phyloP scores from a whole-genome alignment of 2,329 filamentous ascomycete species.

The Arthrinium phaeospermum region DNA sequence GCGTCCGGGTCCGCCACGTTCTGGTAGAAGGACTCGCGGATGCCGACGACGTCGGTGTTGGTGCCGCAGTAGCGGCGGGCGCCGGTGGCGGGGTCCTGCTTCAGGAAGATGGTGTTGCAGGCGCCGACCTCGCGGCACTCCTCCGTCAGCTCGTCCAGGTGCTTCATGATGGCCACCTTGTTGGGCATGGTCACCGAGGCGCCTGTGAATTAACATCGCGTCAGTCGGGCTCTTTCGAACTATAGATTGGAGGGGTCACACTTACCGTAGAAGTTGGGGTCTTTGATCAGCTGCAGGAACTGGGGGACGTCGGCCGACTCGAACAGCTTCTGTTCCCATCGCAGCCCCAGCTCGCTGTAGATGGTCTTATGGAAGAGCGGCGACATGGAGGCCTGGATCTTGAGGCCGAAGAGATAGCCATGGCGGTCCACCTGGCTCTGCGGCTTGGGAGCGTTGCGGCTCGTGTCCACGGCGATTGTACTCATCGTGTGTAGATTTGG shows the following conservation, averaged over 20 bases:
- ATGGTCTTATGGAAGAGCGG: constrained; percentile 60
- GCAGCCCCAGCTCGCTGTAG: constrained; percentile 55
- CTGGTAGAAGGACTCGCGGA: constrained; percentile 72
- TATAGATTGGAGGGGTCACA: neutral
- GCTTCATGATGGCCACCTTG: constrained; percentile 76
- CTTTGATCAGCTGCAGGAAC: constrained; percentile 57
- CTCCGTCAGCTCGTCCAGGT: constrained; percentile 75
- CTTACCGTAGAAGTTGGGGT: constrained; percentile 67
- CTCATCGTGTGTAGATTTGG: neutral
- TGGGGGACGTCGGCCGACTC: constrained; percentile 56
- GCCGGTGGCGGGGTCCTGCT: constrained; percentile 46
- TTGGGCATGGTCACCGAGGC: constrained; percentile 84
- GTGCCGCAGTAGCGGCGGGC: constrained; percentile 68
- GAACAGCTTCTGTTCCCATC: constrained; percentile 58
- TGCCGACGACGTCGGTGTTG: constrained; percentile 82
- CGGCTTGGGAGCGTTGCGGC: neutral
- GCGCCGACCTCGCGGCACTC: constrained; percentile 77
- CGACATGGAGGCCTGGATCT: constrained; percentile 60
- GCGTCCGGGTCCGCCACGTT: constrained; percentile 54
- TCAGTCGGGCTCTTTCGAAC: neutral
- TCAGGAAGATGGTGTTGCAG: constrained; percentile 79
- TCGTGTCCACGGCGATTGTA: neutral
- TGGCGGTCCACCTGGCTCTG: constrained; percentile 46
- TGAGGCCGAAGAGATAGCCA: constrained; percentile 63
- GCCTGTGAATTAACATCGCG: constrained; percentile 55